phyloP scores from a whole-genome alignment of 192 early-diverging fungal species.

The Diversispora epigaea region DNA sequence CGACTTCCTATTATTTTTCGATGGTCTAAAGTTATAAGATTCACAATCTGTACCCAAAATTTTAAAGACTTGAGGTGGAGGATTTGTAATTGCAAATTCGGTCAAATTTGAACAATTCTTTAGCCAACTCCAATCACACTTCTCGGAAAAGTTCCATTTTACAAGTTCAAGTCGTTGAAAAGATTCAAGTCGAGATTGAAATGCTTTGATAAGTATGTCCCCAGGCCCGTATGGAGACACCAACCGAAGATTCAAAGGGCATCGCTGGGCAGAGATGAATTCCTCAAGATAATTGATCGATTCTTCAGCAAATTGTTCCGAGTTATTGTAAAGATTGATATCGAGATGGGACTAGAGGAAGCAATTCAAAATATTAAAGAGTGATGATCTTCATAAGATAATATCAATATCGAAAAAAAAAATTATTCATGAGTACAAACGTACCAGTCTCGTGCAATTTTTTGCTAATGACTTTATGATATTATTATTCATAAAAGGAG shows the following conservation, averaged over 20 bases:
- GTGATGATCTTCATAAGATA: no score
- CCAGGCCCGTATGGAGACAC: constrained; percentile 21
- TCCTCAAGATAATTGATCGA: background rate
- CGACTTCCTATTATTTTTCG: background rate
- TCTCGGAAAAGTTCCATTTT: constrained; percentile 26
- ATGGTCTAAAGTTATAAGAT: constrained; percentile 11
- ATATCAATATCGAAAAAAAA: no score
- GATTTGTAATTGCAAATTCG: no score
- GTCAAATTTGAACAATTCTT: constrained; percentile 12
- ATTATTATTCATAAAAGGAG: constrained; percentile 24
- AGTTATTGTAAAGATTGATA: constrained; percentile 24
- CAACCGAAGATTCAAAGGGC: constrained; percentile 24
- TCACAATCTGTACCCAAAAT: constrained; percentile 1
- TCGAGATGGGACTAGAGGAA: constrained; percentile 26
- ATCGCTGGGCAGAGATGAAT: background rate
- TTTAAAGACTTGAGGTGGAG: background rate
- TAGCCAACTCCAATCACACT: constrained; percentile 12
- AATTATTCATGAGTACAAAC: background rate
- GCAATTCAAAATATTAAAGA: background rate
- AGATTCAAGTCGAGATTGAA: constrained; percentile 18
- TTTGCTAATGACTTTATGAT: constrained; percentile 19
- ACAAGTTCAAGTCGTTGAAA: constrained; percentile 30
- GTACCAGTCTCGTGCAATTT: constrained; percentile 24
- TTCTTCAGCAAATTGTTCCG: background rate
- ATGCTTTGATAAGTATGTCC: constrained; percentile 1